Evolutionary conservation across 2,329 filamentous ascomycete species (phyloP).

Genomic region (Corynespora cassiicola): DNA sequence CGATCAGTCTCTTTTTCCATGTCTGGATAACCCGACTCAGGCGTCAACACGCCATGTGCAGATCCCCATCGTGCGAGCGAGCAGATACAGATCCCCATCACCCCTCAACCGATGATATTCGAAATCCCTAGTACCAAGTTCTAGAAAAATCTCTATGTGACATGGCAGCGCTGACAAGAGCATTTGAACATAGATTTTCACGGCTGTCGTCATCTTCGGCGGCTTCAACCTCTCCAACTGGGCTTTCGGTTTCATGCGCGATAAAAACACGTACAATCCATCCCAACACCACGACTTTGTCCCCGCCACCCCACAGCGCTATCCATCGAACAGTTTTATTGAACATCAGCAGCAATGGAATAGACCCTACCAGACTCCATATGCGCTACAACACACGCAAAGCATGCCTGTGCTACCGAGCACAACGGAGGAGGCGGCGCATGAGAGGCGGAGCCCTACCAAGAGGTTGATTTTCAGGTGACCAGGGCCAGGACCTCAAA

Average conservation of each 20-base stretch:
- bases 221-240: conserved; percentile 65
- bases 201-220: conserved; percentile 54
- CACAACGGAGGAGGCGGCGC: conserved; percentile 11
- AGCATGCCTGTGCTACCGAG: conserved; percentile 35
- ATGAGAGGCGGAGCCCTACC: conserved; percentile 21
- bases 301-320: conserved; percentile 36
- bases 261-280: conserved; percentile 37
- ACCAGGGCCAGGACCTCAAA: too few relatives aligned
- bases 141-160: background rate
- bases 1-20: too few relatives aligned
- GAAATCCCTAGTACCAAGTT: too few relatives aligned
- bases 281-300: conserved; percentile 27
- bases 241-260: conserved; percentile 63
- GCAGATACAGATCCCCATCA: conserved; percentile 1
- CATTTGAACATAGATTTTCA: conserved; percentile 53
- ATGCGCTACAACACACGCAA: conserved; percentile 30
- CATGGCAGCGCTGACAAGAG: background rate
- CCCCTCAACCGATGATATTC: too few relatives aligned
- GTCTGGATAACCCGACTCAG: too few relatives aligned
- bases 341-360: conserved; percentile 27
- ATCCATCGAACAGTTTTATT: conserved; percentile 24
- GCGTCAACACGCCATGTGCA: conserved; percentile 1
- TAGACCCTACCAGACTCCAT: conserved; percentile 33
- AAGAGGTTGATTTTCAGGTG: conserved; percentile 27
- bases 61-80: too few relatives aligned